These are phyloP conservation scores for Eucalyptus melliodora DNA, from an alignment of 345 rosid genomes.

Conservation along the genomic window DNA sequence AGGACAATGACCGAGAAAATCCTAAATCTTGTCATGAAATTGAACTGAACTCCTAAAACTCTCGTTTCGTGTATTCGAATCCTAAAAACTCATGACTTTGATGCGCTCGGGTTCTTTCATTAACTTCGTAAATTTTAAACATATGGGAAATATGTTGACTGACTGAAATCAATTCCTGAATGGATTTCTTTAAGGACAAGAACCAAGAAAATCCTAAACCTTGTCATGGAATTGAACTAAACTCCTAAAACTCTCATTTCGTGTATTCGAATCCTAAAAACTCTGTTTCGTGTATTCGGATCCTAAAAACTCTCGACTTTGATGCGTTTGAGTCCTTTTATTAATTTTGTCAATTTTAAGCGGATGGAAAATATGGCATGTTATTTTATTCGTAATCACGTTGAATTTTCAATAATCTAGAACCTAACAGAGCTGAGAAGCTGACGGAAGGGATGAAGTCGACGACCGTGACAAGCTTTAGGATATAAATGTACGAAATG, in stretches of 20 bases:
- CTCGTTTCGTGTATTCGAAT: neutral
- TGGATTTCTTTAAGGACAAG: neutral
- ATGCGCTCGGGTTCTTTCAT: neutral
- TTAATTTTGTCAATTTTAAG: neutral
- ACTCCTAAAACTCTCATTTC: neutral
- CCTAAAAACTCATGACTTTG: neutral
- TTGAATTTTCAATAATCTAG: neutral
- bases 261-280: fast-evolving
- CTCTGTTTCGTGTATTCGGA: fast-evolving
- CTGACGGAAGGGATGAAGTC: neutral
- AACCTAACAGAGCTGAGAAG: neutral
- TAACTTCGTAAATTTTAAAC: neutral
- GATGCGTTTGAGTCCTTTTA: neutral
- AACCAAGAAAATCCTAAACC: neutral
- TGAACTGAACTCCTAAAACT: neutral
- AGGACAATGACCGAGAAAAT: neutral
- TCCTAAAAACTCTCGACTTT: neutral
- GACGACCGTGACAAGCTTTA: neutral
- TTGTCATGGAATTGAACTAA: neutral
- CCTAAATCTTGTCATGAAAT: neutral
- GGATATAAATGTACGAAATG: neutral
- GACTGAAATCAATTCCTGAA: neutral
- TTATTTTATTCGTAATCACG: neutral
- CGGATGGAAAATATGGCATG: fast-evolving
- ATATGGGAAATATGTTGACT: neutral